phyloP scores from a whole-genome alignment of 148 eudicot species.

The Heliosperma pusillum region DNA sequence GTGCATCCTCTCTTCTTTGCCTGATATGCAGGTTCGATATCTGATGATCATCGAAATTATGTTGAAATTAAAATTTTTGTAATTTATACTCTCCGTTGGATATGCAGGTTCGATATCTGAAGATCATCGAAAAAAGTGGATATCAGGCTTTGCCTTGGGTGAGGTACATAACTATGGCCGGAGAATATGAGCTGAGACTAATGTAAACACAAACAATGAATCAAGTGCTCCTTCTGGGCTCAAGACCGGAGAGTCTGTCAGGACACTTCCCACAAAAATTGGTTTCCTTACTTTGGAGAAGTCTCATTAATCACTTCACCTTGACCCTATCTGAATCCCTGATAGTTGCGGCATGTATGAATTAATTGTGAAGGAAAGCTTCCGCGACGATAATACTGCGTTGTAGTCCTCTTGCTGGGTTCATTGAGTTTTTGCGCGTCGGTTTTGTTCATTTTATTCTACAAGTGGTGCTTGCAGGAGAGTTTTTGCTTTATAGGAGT shows the following conservation, averaged over 20 bases:
- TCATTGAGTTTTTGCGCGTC: conserved; percentile 18
- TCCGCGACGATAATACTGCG: conserved; percentile 1
- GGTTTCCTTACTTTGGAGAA: conserved; percentile 1
- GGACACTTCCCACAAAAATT: not conserved
- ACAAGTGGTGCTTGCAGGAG: conserved; percentile 11
- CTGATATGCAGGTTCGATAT: no score
- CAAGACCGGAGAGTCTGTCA: not conserved
- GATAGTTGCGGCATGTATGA: conserved; percentile 11
- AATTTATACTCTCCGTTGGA: not conserved
- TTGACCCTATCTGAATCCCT: conserved; percentile 4
- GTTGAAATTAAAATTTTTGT: not conserved
- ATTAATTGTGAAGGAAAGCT: conserved; percentile 10
- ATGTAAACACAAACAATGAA: conserved; percentile 17
- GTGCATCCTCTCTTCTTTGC: not conserved
- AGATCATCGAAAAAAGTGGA: conserved; percentile 65
- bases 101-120: conserved; percentile 61
- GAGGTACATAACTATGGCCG: conserved; percentile 69
- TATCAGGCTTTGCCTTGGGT: conserved; percentile 73
- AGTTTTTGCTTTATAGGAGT: not conserved
- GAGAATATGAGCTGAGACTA: conserved; percentile 61
- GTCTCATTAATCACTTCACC: not conserved
- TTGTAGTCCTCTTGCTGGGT: not conserved
- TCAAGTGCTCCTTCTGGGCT: not conserved
- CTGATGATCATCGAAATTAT: no score
- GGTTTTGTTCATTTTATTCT: conserved; percentile 16